Conservation (phyloP, 441 rosid genomes). For the Syzygium malaccense region DNA sequence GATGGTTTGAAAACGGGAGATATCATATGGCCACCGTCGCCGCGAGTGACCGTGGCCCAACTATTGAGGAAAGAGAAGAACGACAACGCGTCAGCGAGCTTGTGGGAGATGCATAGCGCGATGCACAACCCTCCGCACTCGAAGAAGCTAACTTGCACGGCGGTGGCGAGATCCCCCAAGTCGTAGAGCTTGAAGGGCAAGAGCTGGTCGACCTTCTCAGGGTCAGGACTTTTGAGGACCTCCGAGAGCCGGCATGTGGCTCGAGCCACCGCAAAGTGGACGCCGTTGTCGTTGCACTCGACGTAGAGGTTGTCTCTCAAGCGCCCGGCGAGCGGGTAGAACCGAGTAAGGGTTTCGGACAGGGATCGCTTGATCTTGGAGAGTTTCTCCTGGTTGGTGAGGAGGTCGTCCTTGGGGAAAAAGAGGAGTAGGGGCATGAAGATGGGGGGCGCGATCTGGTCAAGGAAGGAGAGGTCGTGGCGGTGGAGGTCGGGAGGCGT, state of each 20-base stretch:
- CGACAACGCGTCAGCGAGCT: constrained; percentile 22
- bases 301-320: background rate
- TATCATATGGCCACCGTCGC: background rate
- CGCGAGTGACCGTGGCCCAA: constrained; percentile 22
- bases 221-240: constrained; percentile 1
- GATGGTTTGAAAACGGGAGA: background rate
- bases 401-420: background rate
- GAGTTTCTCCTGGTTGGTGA: background rate
- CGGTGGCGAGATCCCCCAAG: background rate
- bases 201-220: background rate
- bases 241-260: background rate
- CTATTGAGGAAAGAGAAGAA: constrained; percentile 22
- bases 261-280: constrained; percentile 1
- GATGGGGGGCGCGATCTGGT: constrained; percentile 3
- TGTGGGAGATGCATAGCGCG: constrained; percentile 26
- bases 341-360: constrained; percentile 5
- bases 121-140: constrained; percentile 33
- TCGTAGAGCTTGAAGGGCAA: constrained; percentile 9
- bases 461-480: constrained; percentile 8
- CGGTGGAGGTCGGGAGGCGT: background rate
- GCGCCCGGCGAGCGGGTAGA: constrained; percentile 8
- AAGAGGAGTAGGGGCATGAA: constrained; percentile 3
- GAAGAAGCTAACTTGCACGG: constrained; percentile 7
- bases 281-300: constrained; percentile 10
- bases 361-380: constrained; percentile 8